Conservation (phyloP, 129 eudicot species). For the Pulicaria dysenterica region DNA sequence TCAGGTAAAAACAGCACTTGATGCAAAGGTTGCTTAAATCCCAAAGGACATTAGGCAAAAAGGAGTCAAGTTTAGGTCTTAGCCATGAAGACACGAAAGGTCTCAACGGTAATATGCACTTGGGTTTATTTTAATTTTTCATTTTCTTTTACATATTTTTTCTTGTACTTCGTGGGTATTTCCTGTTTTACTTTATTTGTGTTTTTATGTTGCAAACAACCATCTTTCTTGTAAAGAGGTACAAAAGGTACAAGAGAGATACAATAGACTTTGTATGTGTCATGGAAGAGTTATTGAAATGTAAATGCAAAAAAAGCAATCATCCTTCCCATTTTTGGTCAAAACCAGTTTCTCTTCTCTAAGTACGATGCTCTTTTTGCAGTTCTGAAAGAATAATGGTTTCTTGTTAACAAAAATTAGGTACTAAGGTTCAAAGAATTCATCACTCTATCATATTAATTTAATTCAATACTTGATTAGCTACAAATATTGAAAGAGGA, state of each 20-base stretch:
- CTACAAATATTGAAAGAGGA: background rate
- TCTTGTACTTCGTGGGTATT: background rate
- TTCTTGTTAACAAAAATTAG: background rate
- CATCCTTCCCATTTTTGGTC: background rate
- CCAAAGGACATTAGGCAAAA: too few relatives aligned
- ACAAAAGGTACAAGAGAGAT: too few relatives aligned
- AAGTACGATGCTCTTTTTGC: background rate
- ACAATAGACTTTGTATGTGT: too few relatives aligned
- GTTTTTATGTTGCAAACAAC: background rate
- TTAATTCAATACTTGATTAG: background rate
- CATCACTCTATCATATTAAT: background rate
- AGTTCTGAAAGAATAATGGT: background rate
- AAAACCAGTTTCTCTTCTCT: background rate
- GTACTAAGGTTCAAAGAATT: background rate
- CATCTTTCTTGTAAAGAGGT: background rate
- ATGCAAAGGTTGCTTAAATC: too few relatives aligned
- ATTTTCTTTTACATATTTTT: background rate
- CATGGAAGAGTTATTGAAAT: background rate
- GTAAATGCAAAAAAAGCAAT: background rate
- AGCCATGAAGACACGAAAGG: too few relatives aligned
- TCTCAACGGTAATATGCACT: too few relatives aligned
- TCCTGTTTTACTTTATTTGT: background rate
- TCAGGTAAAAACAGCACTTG: too few relatives aligned
- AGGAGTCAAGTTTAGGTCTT: too few relatives aligned
- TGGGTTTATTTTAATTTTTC: too few relatives aligned